phyloP scores from a whole-genome alignment of 768 basidiomycete genomes.

The Agaricus blazei region DNA sequence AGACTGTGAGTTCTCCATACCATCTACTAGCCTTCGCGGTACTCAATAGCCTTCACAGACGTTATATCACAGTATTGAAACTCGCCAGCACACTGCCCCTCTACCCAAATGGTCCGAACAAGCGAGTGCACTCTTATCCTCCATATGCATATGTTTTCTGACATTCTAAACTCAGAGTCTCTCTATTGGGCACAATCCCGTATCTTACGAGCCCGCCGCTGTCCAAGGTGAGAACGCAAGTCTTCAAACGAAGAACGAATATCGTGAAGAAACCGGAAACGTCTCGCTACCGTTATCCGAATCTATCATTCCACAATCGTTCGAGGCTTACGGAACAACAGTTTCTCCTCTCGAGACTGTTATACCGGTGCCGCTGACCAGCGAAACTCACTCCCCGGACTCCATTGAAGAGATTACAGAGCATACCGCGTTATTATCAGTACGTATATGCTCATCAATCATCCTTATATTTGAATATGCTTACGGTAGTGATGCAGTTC shows the following conservation, averaged over 20 bases:
- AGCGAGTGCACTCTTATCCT: not conserved
- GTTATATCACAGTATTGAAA: not conserved
- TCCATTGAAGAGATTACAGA: not conserved
- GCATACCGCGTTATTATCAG: not conserved
- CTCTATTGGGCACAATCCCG: not conserved
- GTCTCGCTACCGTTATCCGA: constrained; percentile 22
- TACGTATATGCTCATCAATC: not conserved
- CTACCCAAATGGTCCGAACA: not conserved
- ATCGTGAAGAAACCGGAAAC: constrained; percentile 12
- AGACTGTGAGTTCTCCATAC: not conserved
- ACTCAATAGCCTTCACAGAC: not conserved
- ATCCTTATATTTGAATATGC: not conserved
- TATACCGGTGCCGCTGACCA: not conserved
- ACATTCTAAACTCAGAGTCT: not conserved
- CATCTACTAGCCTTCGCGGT: no score
- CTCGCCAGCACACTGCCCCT: not conserved
- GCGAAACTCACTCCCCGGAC: not conserved
- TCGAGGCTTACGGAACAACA: constrained; percentile 19
- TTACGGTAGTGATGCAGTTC: not conserved
- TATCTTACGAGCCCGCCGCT: not conserved
- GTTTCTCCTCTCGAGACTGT: not conserved
- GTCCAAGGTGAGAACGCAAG: no score
- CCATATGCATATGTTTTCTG: not conserved
- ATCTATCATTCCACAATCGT: constrained; percentile 19
- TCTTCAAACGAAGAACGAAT: not conserved